Evolutionary conservation across 2,329 filamentous ascomycete genomes (phyloP).

Genomic region (Daldinia sp.): DNA sequence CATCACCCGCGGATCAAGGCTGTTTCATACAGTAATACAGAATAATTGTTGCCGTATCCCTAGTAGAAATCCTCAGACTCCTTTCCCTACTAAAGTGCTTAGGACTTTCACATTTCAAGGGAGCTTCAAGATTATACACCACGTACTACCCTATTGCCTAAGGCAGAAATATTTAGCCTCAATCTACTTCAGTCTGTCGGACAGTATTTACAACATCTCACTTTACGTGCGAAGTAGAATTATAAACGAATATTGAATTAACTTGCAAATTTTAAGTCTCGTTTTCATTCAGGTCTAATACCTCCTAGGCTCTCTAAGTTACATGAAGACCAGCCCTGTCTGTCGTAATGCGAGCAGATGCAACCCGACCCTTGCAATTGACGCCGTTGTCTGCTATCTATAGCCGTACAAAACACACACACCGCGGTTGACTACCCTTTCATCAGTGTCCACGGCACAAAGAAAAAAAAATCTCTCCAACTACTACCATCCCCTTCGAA

Average conservation of each 20-base stretch:
- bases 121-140: neutral
- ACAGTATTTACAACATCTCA: neutral
- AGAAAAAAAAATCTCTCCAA: slow-evolving; percentile 36
- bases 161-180: slow-evolving; percentile 9
- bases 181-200: slow-evolving; percentile 3
- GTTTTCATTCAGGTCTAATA: slow-evolving; percentile 46
- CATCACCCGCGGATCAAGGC: neutral
- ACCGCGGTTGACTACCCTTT: slow-evolving; percentile 27
- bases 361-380: slow-evolving; percentile 41
- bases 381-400: slow-evolving; percentile 42
- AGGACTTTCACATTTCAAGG: neutral
- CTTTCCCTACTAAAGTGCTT: neutral
- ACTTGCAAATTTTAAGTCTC: slow-evolving; percentile 31
- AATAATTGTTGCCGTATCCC: neutral
- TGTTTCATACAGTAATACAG: slow-evolving; percentile 1
- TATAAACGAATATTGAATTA: neutral
- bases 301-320: slow-evolving; percentile 40
- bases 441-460: slow-evolving; percentile 37
- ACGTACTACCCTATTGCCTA: neutral
- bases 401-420: slow-evolving; percentile 39
- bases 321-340: slow-evolving; percentile 44
- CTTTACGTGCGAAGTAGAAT: neutral
- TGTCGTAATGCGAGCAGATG: slow-evolving; percentile 42
- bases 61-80: neutral
- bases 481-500: slow-evolving; percentile 32